Evolutionary conservation across 2,329 filamentous ascomycete species (phyloP), one percentile per base, ranked within the genome.

Genomic region (Fusarium miscanthi): DNA sequence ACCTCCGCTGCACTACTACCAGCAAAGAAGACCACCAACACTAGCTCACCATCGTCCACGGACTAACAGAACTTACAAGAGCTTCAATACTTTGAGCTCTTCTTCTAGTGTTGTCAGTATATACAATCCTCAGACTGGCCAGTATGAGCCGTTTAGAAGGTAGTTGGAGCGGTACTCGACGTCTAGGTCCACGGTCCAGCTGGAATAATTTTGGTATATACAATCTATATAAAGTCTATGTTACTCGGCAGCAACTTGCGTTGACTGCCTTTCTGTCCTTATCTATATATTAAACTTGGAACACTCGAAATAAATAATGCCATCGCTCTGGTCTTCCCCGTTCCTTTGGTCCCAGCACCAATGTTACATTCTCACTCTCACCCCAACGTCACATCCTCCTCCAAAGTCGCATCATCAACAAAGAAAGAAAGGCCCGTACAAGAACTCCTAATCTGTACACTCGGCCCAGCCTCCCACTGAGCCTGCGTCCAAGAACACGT

Each of bases 51-150:
- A 69, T 19, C 66, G 59, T 5, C 66, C 66, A 16, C n/a, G 65
- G 12, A 69, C 66, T 9, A 64, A 59, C 5, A 69, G 65, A 8
- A 69, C 66, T 2, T 64, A 59, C 12, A 69, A 64, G 21, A 69
- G 58, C 17, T 69, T 69, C 16, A 46, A 69, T 23, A 31, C 59
- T 9, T 14, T 48, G n/a, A 69, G 65, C 31, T 69, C 66, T 0
- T 33, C 58, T 3, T 69, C 65, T 30, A 69, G 66, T 46, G 12
- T 48, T 5, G 27, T 69, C 1, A 69, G 66, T 4, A 69, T 69
- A 31, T 69, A 69, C 6, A 69, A 69, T 14, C 59, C 59, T 14
- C 16, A 69, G 0, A 69, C 51, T 2, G 65, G 66, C 5, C 65
- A 69, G 21, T 69, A 69, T 9, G 66, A 69, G 12, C 65, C 65